Evolutionary conservation across 768 basidiomycete genomes (phyloP).

Genomic region (Leccinum subgranulosum): DNA sequence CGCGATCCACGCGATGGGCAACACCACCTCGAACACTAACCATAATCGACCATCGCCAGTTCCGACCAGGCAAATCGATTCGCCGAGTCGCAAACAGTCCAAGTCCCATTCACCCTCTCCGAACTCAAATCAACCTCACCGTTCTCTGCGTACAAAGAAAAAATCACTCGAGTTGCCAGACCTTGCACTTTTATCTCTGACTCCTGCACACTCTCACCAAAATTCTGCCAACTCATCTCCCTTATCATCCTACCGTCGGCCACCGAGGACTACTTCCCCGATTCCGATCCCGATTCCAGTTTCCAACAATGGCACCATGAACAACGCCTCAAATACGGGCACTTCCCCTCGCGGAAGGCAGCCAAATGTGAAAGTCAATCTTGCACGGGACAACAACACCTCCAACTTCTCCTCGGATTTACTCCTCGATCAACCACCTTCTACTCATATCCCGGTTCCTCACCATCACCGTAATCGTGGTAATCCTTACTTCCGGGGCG

Average conservation of each 20-base stretch:
- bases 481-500: conserved; percentile 34
- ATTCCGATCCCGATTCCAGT: conserved; percentile 46
- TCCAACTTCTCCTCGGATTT: conserved; percentile 37
- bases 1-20: conserved; percentile 31
- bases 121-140: conserved; percentile 45
- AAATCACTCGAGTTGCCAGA: conserved; percentile 75
- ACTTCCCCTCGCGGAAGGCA: conserved; percentile 35
- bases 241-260: conserved; percentile 39
- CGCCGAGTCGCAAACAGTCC: conserved; percentile 12
- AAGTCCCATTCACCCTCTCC: conserved; percentile 39
- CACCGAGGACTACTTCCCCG: conserved; percentile 42
- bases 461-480: conserved; percentile 28
- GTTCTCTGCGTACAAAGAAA: conserved; percentile 64
- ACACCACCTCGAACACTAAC: conserved; percentile 31
- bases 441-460: conserved; percentile 40
- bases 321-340: conserved; percentile 34
- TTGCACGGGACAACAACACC: conserved; percentile 23
- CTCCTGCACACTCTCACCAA: conserved; percentile 38
- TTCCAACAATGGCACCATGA: conserved; percentile 37
- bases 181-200: conserved; percentile 52
- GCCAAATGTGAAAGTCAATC: conserved; percentile 28
- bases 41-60: conserved; percentile 27
- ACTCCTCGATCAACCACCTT: conserved; percentile 41
- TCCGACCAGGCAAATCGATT: conserved; percentile 26
- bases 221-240: conserved; percentile 39